phyloP scores from a whole-genome alignment of 2,329 filamentous ascomycete species.

The Colletotrichum liaoningense region DNA sequence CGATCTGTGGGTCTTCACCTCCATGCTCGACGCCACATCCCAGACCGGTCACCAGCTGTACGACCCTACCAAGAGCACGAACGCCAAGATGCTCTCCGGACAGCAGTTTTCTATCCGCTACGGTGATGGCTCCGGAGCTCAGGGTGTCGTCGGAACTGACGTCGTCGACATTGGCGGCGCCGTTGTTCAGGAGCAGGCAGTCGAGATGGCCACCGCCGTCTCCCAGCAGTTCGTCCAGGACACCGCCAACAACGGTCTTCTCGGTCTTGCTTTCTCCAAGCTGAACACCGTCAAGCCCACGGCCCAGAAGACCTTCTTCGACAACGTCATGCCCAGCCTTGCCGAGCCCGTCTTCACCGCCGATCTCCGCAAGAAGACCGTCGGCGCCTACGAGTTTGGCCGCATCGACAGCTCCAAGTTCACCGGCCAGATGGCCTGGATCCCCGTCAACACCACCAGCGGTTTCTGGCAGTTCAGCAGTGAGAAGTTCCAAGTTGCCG shows the following conservation, averaged over 20 bases:
- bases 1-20: constrained; percentile 81
- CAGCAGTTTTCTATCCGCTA: constrained; percentile 74
- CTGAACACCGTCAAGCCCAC: constrained; percentile 74
- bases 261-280: constrained; percentile 74
- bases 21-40: constrained; percentile 58
- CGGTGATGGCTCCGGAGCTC: constrained; percentile 73
- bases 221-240: constrained; percentile 69
- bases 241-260: constrained; percentile 73
- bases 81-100: constrained; percentile 50
- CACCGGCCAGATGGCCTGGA: constrained; percentile 70
- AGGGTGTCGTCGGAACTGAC: constrained; percentile 75
- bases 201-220: constrained; percentile 73
- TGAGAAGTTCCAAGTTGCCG: constrained; percentile 65
- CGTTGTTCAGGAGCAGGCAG: constrained; percentile 69
- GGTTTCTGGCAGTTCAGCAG: constrained; percentile 79
- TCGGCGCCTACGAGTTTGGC: constrained; percentile 81
- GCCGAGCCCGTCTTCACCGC: constrained; percentile 78
- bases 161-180: constrained; percentile 75
- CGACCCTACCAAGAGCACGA: constrained; percentile 49
- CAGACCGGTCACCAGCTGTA: constrained; percentile 61
- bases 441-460: constrained; percentile 67
- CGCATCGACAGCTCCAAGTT: constrained; percentile 74
- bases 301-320: constrained; percentile 78
- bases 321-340: constrained; percentile 72
- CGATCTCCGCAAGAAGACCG: constrained; percentile 68